Evolutionary conservation across 495 filamentous ascomycete species (phyloP), one percentile per base, ranked within the genome.

Genomic region (Mycothermus thermophilus): DNA sequence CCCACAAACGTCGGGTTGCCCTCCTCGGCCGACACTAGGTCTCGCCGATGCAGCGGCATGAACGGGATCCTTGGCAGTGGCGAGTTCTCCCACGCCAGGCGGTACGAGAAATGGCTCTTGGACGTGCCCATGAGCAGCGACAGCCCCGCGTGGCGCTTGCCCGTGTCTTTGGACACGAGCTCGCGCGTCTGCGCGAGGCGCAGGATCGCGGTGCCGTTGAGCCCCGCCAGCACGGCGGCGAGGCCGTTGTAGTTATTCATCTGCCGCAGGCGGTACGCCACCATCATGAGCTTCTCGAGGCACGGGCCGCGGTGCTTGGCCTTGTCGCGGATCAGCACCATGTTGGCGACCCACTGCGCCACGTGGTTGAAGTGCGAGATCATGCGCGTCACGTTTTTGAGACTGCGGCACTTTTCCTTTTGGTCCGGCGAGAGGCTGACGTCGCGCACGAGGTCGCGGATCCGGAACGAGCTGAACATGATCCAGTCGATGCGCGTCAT

Each of bases 221-320:
- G 85, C 15, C 86, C 90, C 5, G 90, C 92, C 37, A 97, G 71
- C 4, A 97, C 75, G 12, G 90, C 90, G 11, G 86, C 90, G 14
- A 97, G 69, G 0, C 84, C 77, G 54, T 96, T 95, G 62, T 97
- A 97, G 57, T 97, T 95, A 59, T 97, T 97, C 40, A 90, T 62
- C 44, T 84, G 75, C 26, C 90, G 82, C 15, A 97, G 66, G 63
- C 80, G 83, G 60, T 79, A 52, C 32, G 83, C 81, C 37, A 93
- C 74, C 11, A 63, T 67, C 83, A 96, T 97, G 46, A 92, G 92
- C 50, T 93, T 94, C 56, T 96, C 90, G 30, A 96, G 60, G 48
- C 83, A 83, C 44, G 74, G 71, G 8, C 83, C 85, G 35, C 90
- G 75, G 54, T 96, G 90, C 59, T 96, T 96, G 12, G 92, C 79